Evolutionary conservation across 2,329 filamentous ascomycete genomes (phyloP), one percentile per base, ranked within the genome.

Genomic region (Hypoxylon sp.): DNA sequence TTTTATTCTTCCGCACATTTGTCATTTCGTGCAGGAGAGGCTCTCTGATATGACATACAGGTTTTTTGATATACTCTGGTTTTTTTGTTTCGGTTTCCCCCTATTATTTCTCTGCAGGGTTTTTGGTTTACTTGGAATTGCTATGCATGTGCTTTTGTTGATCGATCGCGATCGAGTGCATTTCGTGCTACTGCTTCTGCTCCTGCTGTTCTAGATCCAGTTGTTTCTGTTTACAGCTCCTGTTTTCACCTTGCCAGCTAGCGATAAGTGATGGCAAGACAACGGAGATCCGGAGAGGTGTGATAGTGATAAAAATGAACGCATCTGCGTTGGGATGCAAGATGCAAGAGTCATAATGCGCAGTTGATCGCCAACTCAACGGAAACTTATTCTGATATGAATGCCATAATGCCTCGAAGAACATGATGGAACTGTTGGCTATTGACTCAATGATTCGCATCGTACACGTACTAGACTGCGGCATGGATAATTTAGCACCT

Each of bases 11-110:
- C 34, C 46, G 44, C 32, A 30, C 28, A 63, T 63, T 63, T 62
- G 55, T 62, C 59, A 65, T 65, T 62, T 63, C 56, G 53, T 65
- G 63, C 63, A 59, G 37, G 55, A n/a, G 56, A 26, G 30, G 52
- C 28, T 54, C 46, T 19, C 44, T 41, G 47, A 46, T 44, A 64
- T 60, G 26, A 60, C 28, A 53, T 13, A 4, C 24, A 26, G 28
- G 20, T 4, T 28, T n/a, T 34, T 20, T 28, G 22, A 11, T 13
- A 48, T 48, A 48, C 44, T 48, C 44, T 48, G 44, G 24, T 48
- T 48, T 48, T 48, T 17, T 20, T 5, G 4, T 41, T 32, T 24
- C 2, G 8, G 20, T 15, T 24, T 50, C 7, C 30, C 48, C 17
- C 19, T 26, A 26, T 26, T 26, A 26, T 26, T 26, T 5, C 32